Base-by-base conservation (phyloP, 306 rosid genomes). In the Gillenia trifoliata region DNA sequence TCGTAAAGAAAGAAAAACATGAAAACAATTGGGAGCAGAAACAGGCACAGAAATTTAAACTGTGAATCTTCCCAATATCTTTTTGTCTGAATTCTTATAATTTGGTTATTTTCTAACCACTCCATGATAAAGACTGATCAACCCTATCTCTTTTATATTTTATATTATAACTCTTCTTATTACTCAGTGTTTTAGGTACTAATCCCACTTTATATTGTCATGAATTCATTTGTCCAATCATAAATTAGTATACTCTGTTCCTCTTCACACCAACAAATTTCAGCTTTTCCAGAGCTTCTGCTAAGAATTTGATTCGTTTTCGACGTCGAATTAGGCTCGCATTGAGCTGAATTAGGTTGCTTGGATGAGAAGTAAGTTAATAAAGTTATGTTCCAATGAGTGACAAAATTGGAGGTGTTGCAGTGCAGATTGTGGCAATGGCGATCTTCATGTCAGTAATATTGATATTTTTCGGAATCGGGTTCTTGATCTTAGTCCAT, bases 401-500 rank as follows among this genome's bases (percentile, higher is more conserved):
- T 34, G 20, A 59, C 33, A 62, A 43, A 12, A 8, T 61, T 38
- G 12, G 60, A 70, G 61, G 68, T 26, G 52, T 67, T 13, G 73
- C 67, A 82, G 38, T 73, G n/a, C 50, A 49, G 49, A 30, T 66
- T 50, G 47, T 66, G 76, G 73, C 23, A 62, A 83, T 86, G 93
- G 77, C 66, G 22, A 71, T 80, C 6, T 20, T 80, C 56, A 0
- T 83, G 31, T 80, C 84, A 1, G 64, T 83, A 60, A 49, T 77
- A 61, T 33, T 90, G 31, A 31, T 82, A 22, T 70, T 83, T 77
- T 33, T 78, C 26, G 93, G 80, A 34, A 22, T 91, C 25, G 80
- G 78, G 20, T 12, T 84, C 45, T 65, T 88, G 72, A 38, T 88
- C 49, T 15, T 88, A 25, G 30, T 88, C 72, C 90, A 85, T 75